Base-by-base conservation (phyloP, 1,139 yeast genomes). In the Waltiozyma sp. region DNA sequence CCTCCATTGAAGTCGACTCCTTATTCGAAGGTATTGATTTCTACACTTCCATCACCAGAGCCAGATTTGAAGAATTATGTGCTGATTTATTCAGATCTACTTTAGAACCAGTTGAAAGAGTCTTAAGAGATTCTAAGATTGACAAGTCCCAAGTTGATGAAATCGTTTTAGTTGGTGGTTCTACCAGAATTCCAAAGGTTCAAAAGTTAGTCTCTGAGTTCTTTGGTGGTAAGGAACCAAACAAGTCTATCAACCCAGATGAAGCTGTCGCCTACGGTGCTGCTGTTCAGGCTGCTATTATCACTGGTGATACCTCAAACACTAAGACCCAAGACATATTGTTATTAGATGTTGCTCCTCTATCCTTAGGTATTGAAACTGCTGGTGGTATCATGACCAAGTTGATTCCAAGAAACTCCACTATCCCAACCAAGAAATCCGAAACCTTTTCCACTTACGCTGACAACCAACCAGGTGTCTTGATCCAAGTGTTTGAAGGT, bases 331-430 rank as follows among this genome's bases (percentile, higher is more conserved):
- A 84, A 73, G 94, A 84, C 65, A 71, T 83, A 62, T 75, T 83
- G 63, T 77, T 83, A 62, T 77, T 84, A 65, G 94, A 83, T 75
- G 94, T 35, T 35, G 37, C 37, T 18, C 37, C 37, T 18, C 18
- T 35, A 14, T 84, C 94, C 45, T 72, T 85, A 56, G 95, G 95
- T 77, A 85, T 85, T 64, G 95, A 85, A 73, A 85, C 95, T 61
- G 88, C 89, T 72, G 95, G 95, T 69, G 95, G 95, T 72, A 89
- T 85, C 64, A 84, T 85, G 77, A 86, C 94, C 64, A 80, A 87
- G 70, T 81, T 85, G 66, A 85, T 85, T 63, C 85, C 89, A 64
- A 79, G 95, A 74, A 85, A 85, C 81, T 80, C 94, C 52, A 83
- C 94, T 54, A 83, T 50, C 37, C 53, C 95, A 64, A 86, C 94